Percentiles rank a stretch among this genome's conserved stretches.
These are phyloP conservation scores for Curvularia verruculosa DNA, from an alignment of 2,329 filamentous ascomycete genomes.

Conservation along the genomic window DNA sequence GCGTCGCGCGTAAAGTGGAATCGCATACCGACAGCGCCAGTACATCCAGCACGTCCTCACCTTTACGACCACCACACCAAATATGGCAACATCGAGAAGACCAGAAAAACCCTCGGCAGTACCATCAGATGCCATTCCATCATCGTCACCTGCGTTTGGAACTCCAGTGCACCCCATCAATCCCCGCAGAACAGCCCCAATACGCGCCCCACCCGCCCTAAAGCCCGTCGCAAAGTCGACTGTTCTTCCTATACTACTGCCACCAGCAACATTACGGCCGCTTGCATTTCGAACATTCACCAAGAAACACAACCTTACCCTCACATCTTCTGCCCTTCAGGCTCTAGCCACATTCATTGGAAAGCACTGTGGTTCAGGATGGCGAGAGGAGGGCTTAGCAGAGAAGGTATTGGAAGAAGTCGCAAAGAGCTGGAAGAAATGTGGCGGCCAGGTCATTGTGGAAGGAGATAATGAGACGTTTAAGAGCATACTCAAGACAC, in stretches of 20 bases:
- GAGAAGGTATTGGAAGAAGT: constrained; percentile 92
- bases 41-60: constrained; percentile 7
- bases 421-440: constrained; percentile 88
- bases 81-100: constrained; percentile 40
- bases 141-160: constrained; percentile 87
- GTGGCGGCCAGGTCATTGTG: constrained; percentile 87
- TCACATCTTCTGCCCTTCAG: constrained; percentile 85
- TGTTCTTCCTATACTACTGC: constrained; percentile 87
- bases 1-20: constrained; percentile 34
- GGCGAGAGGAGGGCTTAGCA: constrained; percentile 92
- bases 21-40: constrained; percentile 5
- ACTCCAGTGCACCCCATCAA: constrained; percentile 82
- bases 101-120: constrained; percentile 41
- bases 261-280: constrained; percentile 83
- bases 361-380: constrained; percentile 91
- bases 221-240: constrained; percentile 62
- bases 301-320: constrained; percentile 93
- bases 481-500: constrained; percentile 78
- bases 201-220: constrained; percentile 54
- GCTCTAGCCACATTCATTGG: constrained; percentile 88
- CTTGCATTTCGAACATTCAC: constrained; percentile 95
- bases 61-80: constrained; percentile 6
- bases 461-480: constrained; percentile 75
- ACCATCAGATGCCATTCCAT: constrained; percentile 69
- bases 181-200: constrained; percentile 54